These are phyloP conservation scores for Galerina sulciceps DNA, from an alignment of 768 basidiomycete species.

Conservation along the genomic window DNA sequence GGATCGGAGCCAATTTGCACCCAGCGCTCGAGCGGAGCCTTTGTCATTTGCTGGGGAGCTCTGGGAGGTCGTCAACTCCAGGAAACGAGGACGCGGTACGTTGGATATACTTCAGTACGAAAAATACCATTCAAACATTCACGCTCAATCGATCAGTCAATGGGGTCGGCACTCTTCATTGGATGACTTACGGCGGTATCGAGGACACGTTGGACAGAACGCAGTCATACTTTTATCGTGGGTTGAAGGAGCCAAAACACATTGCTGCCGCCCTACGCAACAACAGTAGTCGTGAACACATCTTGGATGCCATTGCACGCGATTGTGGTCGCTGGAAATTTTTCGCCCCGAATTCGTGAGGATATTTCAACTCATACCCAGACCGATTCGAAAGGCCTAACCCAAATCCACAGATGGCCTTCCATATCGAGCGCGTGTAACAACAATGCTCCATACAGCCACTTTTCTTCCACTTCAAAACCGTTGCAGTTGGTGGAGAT, in stretches of 20 bases:
- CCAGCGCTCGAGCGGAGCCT: neutral
- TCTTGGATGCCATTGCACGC: neutral
- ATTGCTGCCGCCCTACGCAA: neutral
- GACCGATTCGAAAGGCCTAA: neutral
- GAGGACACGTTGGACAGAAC: constrained; percentile 6
- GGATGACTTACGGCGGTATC: constrained; percentile 1
- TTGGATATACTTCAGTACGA: neutral
- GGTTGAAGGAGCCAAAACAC: neutral
- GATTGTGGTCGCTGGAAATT: constrained; percentile 13
- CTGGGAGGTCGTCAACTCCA: constrained; percentile 13
- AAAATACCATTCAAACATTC: too few relatives aligned
- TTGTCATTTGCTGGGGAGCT: constrained; percentile 13
- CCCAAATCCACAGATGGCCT: neutral
- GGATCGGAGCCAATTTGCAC: neutral
- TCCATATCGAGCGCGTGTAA: too few relatives aligned
- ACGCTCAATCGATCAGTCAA: neutral
- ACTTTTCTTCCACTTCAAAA: neutral
- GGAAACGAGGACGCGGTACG: constrained; percentile 8
- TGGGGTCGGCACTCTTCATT: neutral
- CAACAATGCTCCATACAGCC: neutral
- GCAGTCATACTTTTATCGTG: neutral
- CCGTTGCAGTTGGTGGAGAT: neutral
- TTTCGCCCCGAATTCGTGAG: constrained; percentile 5
- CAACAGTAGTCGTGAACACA: neutral
- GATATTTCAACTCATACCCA: neutral